Evolutionary conservation across 176 grass and related monocot genomes (phyloP), one percentile per base, ranked within the genome.

Genomic region (Pharus latifolius): DNA sequence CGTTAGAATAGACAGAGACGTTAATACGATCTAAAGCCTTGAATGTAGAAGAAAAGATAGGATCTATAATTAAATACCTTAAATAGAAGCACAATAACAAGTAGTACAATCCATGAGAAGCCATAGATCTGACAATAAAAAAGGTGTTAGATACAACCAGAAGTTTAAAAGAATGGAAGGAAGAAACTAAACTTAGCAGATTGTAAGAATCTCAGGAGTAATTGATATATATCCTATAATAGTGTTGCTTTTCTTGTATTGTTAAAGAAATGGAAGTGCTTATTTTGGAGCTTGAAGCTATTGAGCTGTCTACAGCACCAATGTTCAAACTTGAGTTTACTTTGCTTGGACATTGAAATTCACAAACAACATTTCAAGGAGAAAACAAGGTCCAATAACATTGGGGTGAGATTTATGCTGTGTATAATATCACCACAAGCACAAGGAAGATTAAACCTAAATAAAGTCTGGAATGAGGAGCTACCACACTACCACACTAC

Each of bases 91-190:
- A 98, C 87, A 61, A 90, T 83, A 42, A 83, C 64, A 75, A 98
- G 20, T 51, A 98, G 87, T 49, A 83, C 84, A 76, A 88, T 79
- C 94, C 94, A 98, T 27, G 94, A 98, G 76, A 88, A 98, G 49
- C 94, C 94, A 63, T 98, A 98, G 47, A 93, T 60, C 94, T 98
- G 87, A 35, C 44, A 52, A 41, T 26, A 58, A 74, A 80, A 52
- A 71, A 82, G 25, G 18, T 29, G 71, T 72, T 52, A 86, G 40
- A 67, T 67, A 22, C 25, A 41, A 63, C 23, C 8, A 56, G 1
- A 59, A 37, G 31, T 32, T 48, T 14, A 15, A 23, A 70, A 17
- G 44, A 44, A 20, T 33, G 31, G 25, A 30, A 11, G n/a, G n/a
- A n/a, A n/a, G n/a, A n/a, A n/a, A n/a, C n/a, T n/a, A 70, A 66